These are phyloP conservation scores for Alternaria solani DNA, from an alignment of 2,329 filamentous ascomycete species.

Conservation along the genomic window DNA sequence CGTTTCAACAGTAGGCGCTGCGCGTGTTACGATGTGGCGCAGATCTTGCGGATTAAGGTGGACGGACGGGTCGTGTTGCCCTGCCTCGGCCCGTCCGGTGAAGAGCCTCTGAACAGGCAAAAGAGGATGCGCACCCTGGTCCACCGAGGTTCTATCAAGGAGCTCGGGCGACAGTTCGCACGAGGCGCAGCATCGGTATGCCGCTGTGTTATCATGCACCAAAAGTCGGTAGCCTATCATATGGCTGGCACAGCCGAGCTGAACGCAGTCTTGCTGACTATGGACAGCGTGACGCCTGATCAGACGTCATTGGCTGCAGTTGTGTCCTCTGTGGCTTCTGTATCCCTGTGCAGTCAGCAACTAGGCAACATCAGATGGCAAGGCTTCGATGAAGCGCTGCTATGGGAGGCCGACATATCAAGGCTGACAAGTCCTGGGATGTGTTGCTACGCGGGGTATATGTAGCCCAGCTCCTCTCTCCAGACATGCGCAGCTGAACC, in stretches of 20 bases:
- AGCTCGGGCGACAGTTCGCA: neutral
- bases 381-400: conserved; percentile 1
- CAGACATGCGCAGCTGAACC: neutral
- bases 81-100: neutral
- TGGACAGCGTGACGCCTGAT: neutral
- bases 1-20: neutral
- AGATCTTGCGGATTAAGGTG: neutral
- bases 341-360: conserved; percentile 10
- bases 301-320: neutral
- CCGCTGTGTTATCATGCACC: neutral
- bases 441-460: conserved; percentile 1
- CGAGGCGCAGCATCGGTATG: neutral
- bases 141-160: neutral
- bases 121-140: neutral
- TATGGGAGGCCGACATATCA: neutral
- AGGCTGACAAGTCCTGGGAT: conserved; percentile 4
- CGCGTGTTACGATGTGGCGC: conserved; percentile 1
- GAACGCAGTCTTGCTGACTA: conserved; percentile 5
- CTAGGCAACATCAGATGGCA: conserved; percentile 5
- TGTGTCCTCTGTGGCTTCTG: neutral
- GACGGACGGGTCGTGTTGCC: neutral
- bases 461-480: neutral
- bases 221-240: neutral
- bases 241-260: conserved; percentile 16
- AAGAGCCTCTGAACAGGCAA: neutral